Evolutionary conservation across 257 asterid genomes (phyloP).

Genomic region (Plectranthus barbatus): DNA sequence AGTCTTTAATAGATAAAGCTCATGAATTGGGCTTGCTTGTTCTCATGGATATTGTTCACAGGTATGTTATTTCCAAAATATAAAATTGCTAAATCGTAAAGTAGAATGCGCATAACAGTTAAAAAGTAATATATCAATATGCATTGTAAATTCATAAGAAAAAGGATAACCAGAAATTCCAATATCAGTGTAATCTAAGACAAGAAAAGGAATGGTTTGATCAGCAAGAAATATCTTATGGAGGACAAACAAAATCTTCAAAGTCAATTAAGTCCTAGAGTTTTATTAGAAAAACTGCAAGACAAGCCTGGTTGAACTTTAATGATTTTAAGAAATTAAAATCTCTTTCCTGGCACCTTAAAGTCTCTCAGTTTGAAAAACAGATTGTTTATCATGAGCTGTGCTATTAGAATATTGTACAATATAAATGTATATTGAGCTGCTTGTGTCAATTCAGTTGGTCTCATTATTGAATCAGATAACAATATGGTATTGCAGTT

Average conservation of each 20-base stretch:
- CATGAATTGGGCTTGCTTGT: conserved; percentile 91
- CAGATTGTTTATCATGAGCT: too few relatives aligned
- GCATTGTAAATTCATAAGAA: neutral
- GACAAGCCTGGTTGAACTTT: neutral
- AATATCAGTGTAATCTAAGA: too few relatives aligned
- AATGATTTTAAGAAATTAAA: neutral
- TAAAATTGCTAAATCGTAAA: conserved; percentile 10
- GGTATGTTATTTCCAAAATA: conserved; percentile 36
- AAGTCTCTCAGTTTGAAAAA: neutral
- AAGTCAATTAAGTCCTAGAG: neutral
- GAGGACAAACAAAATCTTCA: too few relatives aligned
- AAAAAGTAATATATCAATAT: neutral
- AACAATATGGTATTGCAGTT: neutral
- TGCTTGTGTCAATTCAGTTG: neutral
- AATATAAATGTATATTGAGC: too few relatives aligned
- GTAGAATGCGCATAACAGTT: neutral
- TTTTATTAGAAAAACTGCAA: neutral
- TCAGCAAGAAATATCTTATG: too few relatives aligned
- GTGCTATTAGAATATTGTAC: neutral
- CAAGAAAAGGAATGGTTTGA: too few relatives aligned
- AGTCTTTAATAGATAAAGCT: conserved; percentile 93
- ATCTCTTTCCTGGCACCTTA: neutral
- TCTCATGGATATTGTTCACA: conserved; percentile 99
- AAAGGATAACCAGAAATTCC: neutral
- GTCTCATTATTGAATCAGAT: neutral